A percentile compares a stretch with the other conserved stretches of the same genome.
Conservation (phyloP, 2,329 filamentous ascomycete species). For the Malbranchea zuffiana region DNA sequence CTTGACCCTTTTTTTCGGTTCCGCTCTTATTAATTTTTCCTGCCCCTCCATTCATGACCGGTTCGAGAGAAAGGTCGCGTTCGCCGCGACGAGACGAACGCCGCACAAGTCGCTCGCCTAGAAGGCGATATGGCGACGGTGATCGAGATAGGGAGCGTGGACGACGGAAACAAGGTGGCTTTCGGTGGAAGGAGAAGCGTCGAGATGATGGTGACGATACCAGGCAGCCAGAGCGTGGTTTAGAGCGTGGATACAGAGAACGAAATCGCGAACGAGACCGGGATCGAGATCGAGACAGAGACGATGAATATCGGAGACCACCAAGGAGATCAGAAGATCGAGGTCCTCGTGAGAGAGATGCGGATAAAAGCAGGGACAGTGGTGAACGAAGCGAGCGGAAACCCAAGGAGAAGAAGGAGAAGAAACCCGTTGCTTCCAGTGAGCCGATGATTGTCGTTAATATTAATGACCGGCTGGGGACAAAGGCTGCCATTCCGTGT, state of each 20-base stretch:
- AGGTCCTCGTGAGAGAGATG: conserved; percentile 11
- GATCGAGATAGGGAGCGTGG: conserved; percentile 20
- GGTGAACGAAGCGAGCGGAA: conserved; percentile 30
- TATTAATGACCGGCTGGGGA: conserved; percentile 89
- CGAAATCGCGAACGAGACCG: conserved; percentile 21
- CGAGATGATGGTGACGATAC: conserved; percentile 35
- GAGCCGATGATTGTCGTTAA: conserved; percentile 90
- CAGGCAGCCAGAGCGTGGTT: conserved; percentile 36
- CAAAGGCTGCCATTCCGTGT: conserved; percentile 89
- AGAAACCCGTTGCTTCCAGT: conserved; percentile 28
- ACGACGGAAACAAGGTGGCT: conserved; percentile 25
- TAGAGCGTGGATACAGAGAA: conserved; percentile 44
- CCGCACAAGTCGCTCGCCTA: conserved; percentile 34
- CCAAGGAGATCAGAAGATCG: conserved; percentile 20
- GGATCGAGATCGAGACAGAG: conserved; percentile 18
- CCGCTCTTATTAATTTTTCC: neutral
- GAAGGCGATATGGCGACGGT: conserved; percentile 25
- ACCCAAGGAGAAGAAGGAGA: conserved; percentile 29
- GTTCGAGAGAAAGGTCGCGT: conserved; percentile 14
- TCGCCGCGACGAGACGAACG: conserved; percentile 26
- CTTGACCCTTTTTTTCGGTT: neutral
- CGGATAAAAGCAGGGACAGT: conserved; percentile 15
- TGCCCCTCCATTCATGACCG: conserved; percentile 9
- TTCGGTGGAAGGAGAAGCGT: conserved; percentile 42
- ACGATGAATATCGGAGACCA: conserved; percentile 14